A percentile compares a stretch with the other conserved stretches of the same genome.
Conservation (phyloP, 1,139 yeast species). For the Hansenula sp. region DNA sequence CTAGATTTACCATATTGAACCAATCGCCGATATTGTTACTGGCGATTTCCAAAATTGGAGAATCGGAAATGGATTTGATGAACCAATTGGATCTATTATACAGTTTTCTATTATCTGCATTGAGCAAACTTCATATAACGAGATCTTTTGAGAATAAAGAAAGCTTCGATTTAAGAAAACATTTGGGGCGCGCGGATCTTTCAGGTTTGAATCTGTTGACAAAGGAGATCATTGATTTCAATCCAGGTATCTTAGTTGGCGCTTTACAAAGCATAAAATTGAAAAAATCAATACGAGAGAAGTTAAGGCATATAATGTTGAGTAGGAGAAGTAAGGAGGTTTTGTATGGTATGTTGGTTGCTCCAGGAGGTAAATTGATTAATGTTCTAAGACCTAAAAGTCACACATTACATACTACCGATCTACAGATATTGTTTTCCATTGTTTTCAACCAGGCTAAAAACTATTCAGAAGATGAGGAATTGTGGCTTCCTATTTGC, state of each 20-base stretch:
- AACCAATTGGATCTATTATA: constrained; percentile 74
- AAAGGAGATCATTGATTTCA: constrained; percentile 43
- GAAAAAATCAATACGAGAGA: constrained; percentile 40
- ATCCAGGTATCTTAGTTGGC: constrained; percentile 56
- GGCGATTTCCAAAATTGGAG: constrained; percentile 61
- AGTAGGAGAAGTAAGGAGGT: constrained; percentile 40
- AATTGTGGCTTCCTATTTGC: constrained; percentile 92
- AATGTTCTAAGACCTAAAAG: constrained; percentile 59
- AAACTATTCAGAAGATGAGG: constrained; percentile 43
- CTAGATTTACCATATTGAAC: constrained; percentile 58
- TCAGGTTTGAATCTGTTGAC: constrained; percentile 62
- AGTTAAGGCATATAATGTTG: constrained; percentile 40
- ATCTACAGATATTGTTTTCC: constrained; percentile 59
- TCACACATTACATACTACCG: constrained; percentile 69
- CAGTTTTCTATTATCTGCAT: constrained; percentile 73
- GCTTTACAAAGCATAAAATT: constrained; percentile 57
- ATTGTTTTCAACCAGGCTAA: constrained; percentile 48
- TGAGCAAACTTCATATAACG: constrained; percentile 71
- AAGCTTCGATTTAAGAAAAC: constrained; percentile 77
- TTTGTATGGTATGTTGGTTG: constrained; percentile 58
- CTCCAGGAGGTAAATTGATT: constrained; percentile 51
- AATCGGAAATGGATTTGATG: constrained; percentile 48
- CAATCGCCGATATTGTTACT: constrained; percentile 71
- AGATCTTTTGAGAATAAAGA: constrained; percentile 68
- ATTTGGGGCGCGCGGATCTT: constrained; percentile 67